phyloP scores from a whole-genome alignment of 495 filamentous ascomycete species.

The Lasiosphaeria miniovina region DNA sequence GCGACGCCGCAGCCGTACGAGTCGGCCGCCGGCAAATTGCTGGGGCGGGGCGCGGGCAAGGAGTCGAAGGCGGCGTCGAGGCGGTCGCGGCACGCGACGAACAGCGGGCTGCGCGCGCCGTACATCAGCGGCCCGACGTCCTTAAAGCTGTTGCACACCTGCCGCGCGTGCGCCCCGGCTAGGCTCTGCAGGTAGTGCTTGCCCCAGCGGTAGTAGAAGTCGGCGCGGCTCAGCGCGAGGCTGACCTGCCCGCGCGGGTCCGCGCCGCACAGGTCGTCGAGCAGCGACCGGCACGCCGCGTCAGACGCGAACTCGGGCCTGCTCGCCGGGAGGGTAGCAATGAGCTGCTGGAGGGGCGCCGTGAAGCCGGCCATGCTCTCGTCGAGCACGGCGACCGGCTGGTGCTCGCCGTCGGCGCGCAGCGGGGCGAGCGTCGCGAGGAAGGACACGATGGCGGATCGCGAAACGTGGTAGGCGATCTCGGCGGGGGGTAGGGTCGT shows the following conservation, averaged over 20 bases:
- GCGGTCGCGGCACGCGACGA: slow-evolving; percentile 34
- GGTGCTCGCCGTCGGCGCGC: slow-evolving; percentile 26
- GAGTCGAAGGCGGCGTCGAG: slow-evolving; percentile 39
- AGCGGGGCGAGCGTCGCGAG: slow-evolving; percentile 31
- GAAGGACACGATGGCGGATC: slow-evolving; percentile 39
- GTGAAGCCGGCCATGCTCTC: background rate
- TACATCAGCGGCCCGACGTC: slow-evolving; percentile 45
- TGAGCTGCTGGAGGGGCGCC: slow-evolving; percentile 17
- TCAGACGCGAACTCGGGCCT: slow-evolving; percentile 10
- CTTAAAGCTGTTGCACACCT: slow-evolving; percentile 47
- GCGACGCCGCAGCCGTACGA: background rate
- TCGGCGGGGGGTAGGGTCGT: slow-evolving; percentile 3
- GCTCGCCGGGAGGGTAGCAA: slow-evolving; percentile 28
- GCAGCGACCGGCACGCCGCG: slow-evolving; percentile 31
- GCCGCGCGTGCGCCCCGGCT: slow-evolving; percentile 38
- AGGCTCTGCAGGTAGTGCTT: slow-evolving; percentile 45
- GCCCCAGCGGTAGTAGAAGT: slow-evolving; percentile 41
- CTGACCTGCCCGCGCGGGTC: slow-evolving; percentile 35
- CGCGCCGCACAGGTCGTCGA: slow-evolving; percentile 34
- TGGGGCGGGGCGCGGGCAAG: slow-evolving; percentile 37
- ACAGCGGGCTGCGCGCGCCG: slow-evolving; percentile 35
- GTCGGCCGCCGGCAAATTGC: slow-evolving; percentile 1
- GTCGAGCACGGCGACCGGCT: slow-evolving; percentile 10
- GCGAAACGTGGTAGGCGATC: slow-evolving; percentile 43
- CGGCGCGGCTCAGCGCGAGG: slow-evolving; percentile 27